Evolutionary conservation across 768 basidiomycete genomes (phyloP), one percentile per base, ranked within the genome.

Genomic region (Glaciozyma martinii): DNA sequence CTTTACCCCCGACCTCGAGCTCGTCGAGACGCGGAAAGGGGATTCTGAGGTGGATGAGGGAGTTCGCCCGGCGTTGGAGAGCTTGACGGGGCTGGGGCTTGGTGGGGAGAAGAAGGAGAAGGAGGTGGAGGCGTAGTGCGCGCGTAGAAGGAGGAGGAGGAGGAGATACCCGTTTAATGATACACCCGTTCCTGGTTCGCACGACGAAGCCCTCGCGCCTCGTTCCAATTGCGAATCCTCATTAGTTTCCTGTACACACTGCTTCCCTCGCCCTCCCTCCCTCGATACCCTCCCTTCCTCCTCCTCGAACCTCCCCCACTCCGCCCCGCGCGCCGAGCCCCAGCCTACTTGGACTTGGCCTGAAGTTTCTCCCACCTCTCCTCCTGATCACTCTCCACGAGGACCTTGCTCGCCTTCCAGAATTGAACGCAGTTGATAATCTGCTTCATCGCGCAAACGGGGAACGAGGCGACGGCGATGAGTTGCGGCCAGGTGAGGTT

Each of bases 341-440:
- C 2, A 7, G 6, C 29, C 25, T 49, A n/a, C 61, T 62, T 62
- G 23, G 30, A 49, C 54, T 47, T 44, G 30, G 29, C 27, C 25
- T 58, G 42, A 33, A 53, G 44, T 19, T 49, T 32, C 37, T 54
- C 68, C 23, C 40, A 71, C 42, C 69, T 18, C 50, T 67, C 67
- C 53, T 69, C 64, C 37, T 63, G 66, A 40, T 68, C 66, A 42
- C 46, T 37, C 30, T 59, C 49, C 7, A 56, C 59, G 23, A 70
- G 53, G 32, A 61, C 3, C 61, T 69, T 80, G 43, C 88, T 87
- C 32, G 95, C 94, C 76, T 99, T 99, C 93, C 93, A 97, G 63
- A 97, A 83, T 77, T 99, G 95, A 10, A 99, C 92, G 42, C 88
- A 76, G 76, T 97, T 95, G 80, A 99, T 90, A 62, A 92, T 73